Evolutionary conservation across 805 yeast species (phyloP), one percentile per base, ranked within the genome.

Genomic region (Nakazawaea anatomiae): DNA sequence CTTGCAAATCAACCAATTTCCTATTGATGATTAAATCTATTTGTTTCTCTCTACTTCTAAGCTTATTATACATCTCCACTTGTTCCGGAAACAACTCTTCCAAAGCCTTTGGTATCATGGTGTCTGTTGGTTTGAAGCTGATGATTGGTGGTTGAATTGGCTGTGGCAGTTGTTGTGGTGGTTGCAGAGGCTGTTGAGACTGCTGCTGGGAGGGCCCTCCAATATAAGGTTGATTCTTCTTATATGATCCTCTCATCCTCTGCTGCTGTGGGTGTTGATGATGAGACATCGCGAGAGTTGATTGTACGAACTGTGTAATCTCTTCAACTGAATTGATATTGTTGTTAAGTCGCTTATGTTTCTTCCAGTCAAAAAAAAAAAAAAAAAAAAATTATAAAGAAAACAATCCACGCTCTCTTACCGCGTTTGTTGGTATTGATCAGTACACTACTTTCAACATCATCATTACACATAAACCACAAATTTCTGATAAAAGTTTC

Each of bases 1-100:
- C 96, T 64, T 89, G 96, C 52, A 90, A 74, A 60, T 92, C 98
- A 50, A 88, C 77, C 55, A 89, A 79, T 65, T 92, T 92, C 53
- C 96, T 80, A 43, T 91, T 82, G 39, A 89, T 81, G 56, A 87
- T 76, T 51, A 92, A 79, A 65, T 94, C 98, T 44, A 92, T 68
- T 55, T 82, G 77, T 54, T 82, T 78, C 65, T 94, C 99, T n/a
- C 91, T 89, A 7, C 86, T 89, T 56, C 79, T 77, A 44, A 92
- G 72, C 49, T 82, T 76, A 60, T 85, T 79, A 66, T 87, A 88
- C 52, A 82, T 71, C 18, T 76, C 80, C n/a, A 89, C 82, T 60
- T 89, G 65, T 18, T 67, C 69, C 3, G 73, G 72, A 52, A 68
- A 69, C 40, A 59, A 44, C 12, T 55, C 47, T 35, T 60, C 65